phyloP scores from a whole-genome alignment of 306 rosid species.

The Sophora flavescens region DNA sequence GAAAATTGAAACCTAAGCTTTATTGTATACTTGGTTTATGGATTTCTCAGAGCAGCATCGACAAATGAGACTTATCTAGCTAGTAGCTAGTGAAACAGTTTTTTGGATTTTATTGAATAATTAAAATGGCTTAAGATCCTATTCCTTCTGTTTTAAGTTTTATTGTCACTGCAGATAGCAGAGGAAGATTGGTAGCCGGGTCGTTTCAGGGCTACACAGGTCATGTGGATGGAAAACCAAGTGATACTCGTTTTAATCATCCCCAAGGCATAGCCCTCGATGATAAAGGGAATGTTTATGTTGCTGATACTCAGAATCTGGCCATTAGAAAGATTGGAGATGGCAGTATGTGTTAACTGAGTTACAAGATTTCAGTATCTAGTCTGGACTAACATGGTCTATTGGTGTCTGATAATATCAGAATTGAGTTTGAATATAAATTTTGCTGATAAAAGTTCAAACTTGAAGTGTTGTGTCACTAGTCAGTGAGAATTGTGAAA shows the following conservation, averaged over 20 bases:
- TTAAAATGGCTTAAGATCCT: not conserved
- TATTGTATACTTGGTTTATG: slow-evolving; percentile 12
- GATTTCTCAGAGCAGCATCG: slow-evolving; percentile 10
- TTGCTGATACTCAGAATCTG: slow-evolving; percentile 91
- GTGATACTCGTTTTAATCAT: slow-evolving; percentile 94
- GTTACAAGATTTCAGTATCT: slow-evolving; percentile 40
- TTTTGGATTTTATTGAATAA: slow-evolving; percentile 4
- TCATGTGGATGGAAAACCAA: slow-evolving; percentile 94
- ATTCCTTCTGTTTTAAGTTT: slow-evolving; percentile 8
- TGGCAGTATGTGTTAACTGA: slow-evolving; percentile 65
- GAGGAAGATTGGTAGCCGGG: slow-evolving; percentile 97
- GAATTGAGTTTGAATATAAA: slow-evolving; percentile 24
- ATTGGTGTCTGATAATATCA: slow-evolving; percentile 23
- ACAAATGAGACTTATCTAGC: slow-evolving; percentile 29
- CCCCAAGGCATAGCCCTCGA: slow-evolving; percentile 93
- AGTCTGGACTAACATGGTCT: slow-evolving; percentile 34
- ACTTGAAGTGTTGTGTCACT: not conserved
- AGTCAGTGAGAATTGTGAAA: slow-evolving; percentile 28
- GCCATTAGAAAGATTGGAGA: slow-evolving; percentile 98
- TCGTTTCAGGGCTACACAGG: slow-evolving; percentile 95
- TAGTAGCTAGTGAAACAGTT: slow-evolving; percentile 1
- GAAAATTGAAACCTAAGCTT: not conserved
- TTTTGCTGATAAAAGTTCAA: not conserved
- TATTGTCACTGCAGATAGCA: slow-evolving; percentile 77
- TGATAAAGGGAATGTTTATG: slow-evolving; percentile 94